Evolutionary conservation across 371 early-diverging fungal species (phyloP).

Genomic region (Mucor sp.): DNA sequence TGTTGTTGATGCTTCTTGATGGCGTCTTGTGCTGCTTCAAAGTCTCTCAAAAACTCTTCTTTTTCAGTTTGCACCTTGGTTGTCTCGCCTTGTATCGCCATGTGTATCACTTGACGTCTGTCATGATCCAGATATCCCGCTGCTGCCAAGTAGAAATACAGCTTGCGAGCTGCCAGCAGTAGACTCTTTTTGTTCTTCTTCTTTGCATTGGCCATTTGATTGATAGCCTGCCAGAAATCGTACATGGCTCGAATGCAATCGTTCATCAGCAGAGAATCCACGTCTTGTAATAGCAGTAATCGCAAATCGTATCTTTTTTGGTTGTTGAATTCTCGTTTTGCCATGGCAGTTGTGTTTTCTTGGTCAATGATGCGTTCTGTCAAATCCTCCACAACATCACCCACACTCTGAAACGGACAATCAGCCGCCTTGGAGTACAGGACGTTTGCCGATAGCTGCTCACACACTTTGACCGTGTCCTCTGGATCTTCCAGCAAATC

Average conservation of each 20-base stretch:
- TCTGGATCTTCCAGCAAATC: conserved; percentile 27
- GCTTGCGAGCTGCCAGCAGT: conserved; percentile 26
- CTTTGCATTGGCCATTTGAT: conserved; percentile 6
- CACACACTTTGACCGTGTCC: conserved; percentile 14
- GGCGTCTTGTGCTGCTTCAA: conserved; percentile 20
- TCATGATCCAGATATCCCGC: conserved; percentile 11
- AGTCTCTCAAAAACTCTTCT: conserved; percentile 15
- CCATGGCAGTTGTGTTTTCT: conserved; percentile 1
- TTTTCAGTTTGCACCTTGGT: conserved; percentile 4
- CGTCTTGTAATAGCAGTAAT: conserved; percentile 25
- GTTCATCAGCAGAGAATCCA: conserved; percentile 14
- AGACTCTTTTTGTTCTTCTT: conserved; percentile 9
- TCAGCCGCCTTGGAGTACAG: conserved; percentile 25
- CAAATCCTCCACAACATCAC: conserved; percentile 23
- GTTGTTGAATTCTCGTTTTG: not conserved
- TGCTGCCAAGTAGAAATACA: conserved; percentile 33
- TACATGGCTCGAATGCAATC: conserved; percentile 18
- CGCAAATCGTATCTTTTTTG: conserved; percentile 14
- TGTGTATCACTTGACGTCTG: not conserved
- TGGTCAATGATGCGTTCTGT: conserved; percentile 16
- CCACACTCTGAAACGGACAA: conserved; percentile 17
- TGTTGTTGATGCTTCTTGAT: conserved; percentile 13
- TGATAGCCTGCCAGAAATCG: conserved; percentile 30
- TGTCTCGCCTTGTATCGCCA: conserved; percentile 1
- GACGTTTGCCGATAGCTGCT: conserved; percentile 16